These are phyloP conservation scores for Zygoascus bituminiphila DNA, from an alignment of 805 yeast genomes.

Conservation along the genomic window DNA sequence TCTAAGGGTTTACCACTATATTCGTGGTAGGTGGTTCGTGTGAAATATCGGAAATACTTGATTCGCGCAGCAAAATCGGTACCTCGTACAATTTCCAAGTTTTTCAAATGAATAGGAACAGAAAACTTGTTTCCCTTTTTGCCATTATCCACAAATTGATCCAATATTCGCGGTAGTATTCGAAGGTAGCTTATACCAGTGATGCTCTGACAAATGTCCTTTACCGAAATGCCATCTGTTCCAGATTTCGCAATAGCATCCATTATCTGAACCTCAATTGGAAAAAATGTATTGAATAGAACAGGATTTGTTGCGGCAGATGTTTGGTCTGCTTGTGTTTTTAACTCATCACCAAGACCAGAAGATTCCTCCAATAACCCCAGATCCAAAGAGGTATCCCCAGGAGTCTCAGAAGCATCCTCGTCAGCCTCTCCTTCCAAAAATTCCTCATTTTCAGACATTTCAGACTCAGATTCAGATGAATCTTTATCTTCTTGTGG, in stretches of 20 bases:
- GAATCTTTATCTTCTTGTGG: conserved; percentile 25
- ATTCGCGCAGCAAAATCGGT: conserved; percentile 68
- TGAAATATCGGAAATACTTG: conserved; percentile 60
- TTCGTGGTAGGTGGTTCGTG: conserved; percentile 34
- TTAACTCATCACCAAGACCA: background rate
- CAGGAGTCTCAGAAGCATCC: conserved; percentile 13
- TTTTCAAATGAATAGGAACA: conserved; percentile 24
- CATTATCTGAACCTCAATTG: conserved; percentile 56
- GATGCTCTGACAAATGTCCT: conserved; percentile 41
- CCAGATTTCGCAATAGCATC: conserved; percentile 38
- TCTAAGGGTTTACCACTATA: conserved; percentile 25
- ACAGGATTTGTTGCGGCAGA: background rate
- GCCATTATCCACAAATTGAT: conserved; percentile 37
- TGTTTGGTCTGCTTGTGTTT: background rate
- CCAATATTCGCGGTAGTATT: conserved; percentile 45
- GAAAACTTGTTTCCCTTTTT: conserved; percentile 18
- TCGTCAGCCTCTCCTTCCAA: conserved; percentile 27
- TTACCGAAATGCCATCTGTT: conserved; percentile 49
- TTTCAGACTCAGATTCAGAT: conserved; percentile 23
- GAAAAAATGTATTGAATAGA: conserved; percentile 46
- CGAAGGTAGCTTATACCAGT: conserved; percentile 50
- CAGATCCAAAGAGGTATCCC: conserved; percentile 9
- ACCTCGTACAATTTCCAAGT: conserved; percentile 44
- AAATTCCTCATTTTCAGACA: conserved; percentile 29
- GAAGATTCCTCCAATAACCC: background rate